Base-by-base conservation (phyloP, 2,329 filamentous ascomycete species). In the Alternaria incomplexa region DNA sequence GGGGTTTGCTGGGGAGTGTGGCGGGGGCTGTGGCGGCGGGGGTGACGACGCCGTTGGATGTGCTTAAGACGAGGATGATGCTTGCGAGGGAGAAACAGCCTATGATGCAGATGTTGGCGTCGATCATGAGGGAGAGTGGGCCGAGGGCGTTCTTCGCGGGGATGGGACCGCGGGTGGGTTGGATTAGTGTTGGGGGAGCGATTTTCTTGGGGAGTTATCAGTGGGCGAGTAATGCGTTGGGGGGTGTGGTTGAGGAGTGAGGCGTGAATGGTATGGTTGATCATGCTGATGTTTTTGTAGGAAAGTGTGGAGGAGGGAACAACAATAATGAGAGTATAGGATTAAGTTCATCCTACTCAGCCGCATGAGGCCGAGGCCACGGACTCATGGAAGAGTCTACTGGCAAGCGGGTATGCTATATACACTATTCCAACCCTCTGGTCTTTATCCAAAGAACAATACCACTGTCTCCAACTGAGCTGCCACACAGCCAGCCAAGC, bases 1-100 rank as follows among this genome's bases (percentile, higher is more conserved):
- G 92, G 70, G 96, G 91, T 0, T 72, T 96, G 45, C 95, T 96
- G 79, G 96, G 96, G 0, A 94, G 91, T 72, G 76, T 93, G 36
- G 89, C 93, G 0, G 96, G 96, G 1, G 93, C 90, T 1, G 85
- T 97, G 43, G 93, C 96, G 1, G 96, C 96, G 0, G 95, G 88
- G 0, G 78, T 95, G 62, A 99, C 96, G 23, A 99, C 96, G 56
- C 96, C 96, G 43, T 82, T 99, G 66, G 96, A 99, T 81, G 96
- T 99, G 65, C 85, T 99, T 70, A 99, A 99, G 88, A 99, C 96
- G 68, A 85, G 96, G 67, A 90, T 98, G 81, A 99, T 99, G 96
- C 84, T 99, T 70, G 91, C 92, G 13, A 86, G 88, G 73, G 88
- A 90, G 83, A 88, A 84, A 71, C 87, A 87, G 77, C 86, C 84